Evolutionary conservation across 1,284 basidiomycete species (phyloP).

Genomic region (Farysia itapuensis): DNA sequence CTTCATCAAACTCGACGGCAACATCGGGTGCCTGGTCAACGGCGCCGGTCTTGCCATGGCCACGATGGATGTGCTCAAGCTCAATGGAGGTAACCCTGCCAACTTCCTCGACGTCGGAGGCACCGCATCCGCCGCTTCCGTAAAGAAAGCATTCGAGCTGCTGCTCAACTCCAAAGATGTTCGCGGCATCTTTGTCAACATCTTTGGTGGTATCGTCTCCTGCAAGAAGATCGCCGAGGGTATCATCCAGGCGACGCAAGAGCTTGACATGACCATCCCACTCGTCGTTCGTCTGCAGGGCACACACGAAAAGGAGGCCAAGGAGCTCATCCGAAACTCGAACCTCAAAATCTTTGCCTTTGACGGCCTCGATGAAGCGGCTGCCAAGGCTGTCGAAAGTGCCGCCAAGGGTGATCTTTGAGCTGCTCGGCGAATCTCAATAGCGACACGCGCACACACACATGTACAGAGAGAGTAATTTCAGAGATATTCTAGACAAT

Average conservation of each 20-base stretch:
- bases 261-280: conserved; percentile 81
- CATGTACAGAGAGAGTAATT: too few species aligned
- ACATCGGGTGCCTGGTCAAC: conserved; percentile 96
- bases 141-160: conserved; percentile 99
- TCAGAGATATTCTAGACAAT: too few species aligned
- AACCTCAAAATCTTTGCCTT: conserved; percentile 69
- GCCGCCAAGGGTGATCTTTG: conserved; percentile 28
- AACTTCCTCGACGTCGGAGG: conserved; percentile 99
- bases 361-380: conserved; percentile 39
- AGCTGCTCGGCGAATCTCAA: too few species aligned
- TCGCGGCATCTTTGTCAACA: conserved; percentile 97
- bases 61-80: conserved; percentile 96
- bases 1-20: conserved; percentile 99
- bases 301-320: conserved; percentile 93
- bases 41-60: conserved; percentile 99
- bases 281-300: conserved; percentile 93
- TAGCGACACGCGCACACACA: too few species aligned
- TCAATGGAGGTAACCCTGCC: conserved; percentile 74
- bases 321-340: conserved; percentile 74
- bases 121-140: conserved; percentile 94
- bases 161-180: conserved; percentile 86
- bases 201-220: conserved; percentile 82
- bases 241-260: conserved; percentile 95
- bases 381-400: conserved; percentile 40
- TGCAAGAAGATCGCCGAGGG: conserved; percentile 77